Evolutionary conservation across 768 basidiomycete species (phyloP), one percentile per base, ranked within the genome.

Genomic region (Mycena albidolilacea): DNA sequence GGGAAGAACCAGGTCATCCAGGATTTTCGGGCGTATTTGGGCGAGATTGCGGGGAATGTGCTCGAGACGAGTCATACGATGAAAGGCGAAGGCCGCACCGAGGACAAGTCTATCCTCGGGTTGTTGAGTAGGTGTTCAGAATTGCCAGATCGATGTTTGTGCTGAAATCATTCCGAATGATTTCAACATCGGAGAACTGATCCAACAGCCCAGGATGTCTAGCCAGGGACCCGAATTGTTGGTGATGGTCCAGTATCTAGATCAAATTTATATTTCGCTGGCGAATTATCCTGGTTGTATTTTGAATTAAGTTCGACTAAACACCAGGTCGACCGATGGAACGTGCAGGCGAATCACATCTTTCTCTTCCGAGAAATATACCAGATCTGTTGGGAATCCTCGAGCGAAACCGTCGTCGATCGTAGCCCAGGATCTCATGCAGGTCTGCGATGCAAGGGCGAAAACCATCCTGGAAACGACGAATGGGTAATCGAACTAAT

Each of bases 401-500:
- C 70, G 61, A 7, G 70, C 58, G 19, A 74, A 76, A 17, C 75
- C 75, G 67, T 72, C 69, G 46, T 76, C 75, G 35, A 76, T 71
- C 10, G 75, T 62, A 2, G 54, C 64, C 73, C 75, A 74, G 21
- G 72, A 71, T 14, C 69, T 38, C 70, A 69, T 64, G 57, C 75
- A 76, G 39, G 14, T 55, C 17, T 64, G 62, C 2, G 72, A 68
- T 9, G 75, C 23, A 35, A 64, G 50, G 7, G 70, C 55, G 57
- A 72, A 73, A 1, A 64, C 70, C 75, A 73, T 76, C 15, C 72
- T 76, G 43, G 30, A 64, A 37, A n/a, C 8, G 23, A 46, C 15
- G 37, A 3, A 3, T 6, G 11, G 15, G 38, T 59, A 37, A 17
- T 21, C 11, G 44, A 65, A 54, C 19, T 0, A 21, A 7, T 12